Percentiles rank a stretch among this genome's conserved stretches.
Evolutionary conservation across 768 basidiomycete genomes (phyloP).

Genomic region (Postia placenta): DNA sequence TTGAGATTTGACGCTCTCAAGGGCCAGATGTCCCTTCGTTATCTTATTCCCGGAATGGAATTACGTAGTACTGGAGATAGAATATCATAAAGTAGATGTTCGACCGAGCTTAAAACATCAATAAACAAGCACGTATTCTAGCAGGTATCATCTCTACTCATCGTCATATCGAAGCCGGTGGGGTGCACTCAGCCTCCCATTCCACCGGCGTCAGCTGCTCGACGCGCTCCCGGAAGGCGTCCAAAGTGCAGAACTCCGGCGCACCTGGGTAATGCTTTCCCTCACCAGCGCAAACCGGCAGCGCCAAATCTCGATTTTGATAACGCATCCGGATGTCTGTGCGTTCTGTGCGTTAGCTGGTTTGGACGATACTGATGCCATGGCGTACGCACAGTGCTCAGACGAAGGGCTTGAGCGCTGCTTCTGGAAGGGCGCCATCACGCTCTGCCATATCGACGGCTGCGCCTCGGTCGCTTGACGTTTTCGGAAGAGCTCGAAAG

Average conservation of each 20-base stretch:
- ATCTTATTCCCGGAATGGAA: too few relatives aligned
- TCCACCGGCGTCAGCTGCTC: constrained; percentile 59
- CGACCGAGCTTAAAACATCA: too few relatives aligned
- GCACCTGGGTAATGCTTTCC: constrained; percentile 64
- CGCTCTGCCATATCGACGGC: constrained; percentile 26
- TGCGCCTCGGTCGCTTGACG: constrained; percentile 8
- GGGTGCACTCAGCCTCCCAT: constrained; percentile 57
- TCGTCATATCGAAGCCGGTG: background rate
- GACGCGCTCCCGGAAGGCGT: constrained; percentile 56
- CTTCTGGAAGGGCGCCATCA: constrained; percentile 34
- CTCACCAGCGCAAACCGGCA: constrained; percentile 59
- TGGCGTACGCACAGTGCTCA: constrained; percentile 39
- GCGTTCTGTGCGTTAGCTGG: too few relatives aligned
- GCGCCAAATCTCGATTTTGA: constrained; percentile 55
- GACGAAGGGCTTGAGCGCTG: constrained; percentile 16
- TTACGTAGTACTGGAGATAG: too few relatives aligned
- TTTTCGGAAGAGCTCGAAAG: constrained; percentile 61
- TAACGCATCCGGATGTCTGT: constrained; percentile 64
- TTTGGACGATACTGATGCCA: too few relatives aligned
- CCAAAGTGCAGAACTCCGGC: constrained; percentile 70
- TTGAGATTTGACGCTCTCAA: too few relatives aligned
- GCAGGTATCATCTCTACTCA: too few relatives aligned
- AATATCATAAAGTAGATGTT: too few relatives aligned
- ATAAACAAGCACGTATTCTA: too few relatives aligned
- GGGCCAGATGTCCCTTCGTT: too few relatives aligned